A percentile compares a stretch with the other conserved stretches of the same genome.
Evolutionary conservation across 1,284 basidiomycete species (phyloP).

Genomic region (Heterobasidion annosum): DNA sequence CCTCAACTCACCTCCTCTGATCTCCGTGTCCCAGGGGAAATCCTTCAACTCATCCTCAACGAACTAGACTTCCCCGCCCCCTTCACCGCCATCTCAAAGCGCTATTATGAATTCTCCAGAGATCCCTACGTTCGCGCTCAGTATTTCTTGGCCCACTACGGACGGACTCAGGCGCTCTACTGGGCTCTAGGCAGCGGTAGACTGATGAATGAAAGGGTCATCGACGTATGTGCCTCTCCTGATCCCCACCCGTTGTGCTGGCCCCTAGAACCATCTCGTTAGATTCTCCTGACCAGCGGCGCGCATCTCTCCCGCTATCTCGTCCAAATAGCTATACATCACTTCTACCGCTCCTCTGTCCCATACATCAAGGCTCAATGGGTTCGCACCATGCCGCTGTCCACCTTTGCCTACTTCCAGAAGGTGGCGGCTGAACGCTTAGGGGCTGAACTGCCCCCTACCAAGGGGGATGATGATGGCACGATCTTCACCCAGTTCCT

Average conservation of each 20-base stretch:
- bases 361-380: slow-evolving; percentile 67
- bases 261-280: neutral
- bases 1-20: neutral
- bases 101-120: slow-evolving; percentile 52
- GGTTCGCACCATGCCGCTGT: slow-evolving; percentile 53
- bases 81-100: slow-evolving; percentile 47
- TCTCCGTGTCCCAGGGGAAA: slow-evolving; percentile 42
- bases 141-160: slow-evolving; percentile 68
- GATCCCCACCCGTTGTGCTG: slow-evolving; percentile 1
- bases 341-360: slow-evolving; percentile 60
- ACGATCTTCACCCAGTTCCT: slow-evolving; percentile 52
- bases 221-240: slow-evolving; percentile 47
- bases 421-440: slow-evolving; percentile 45
- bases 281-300: slow-evolving; percentile 66
- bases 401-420: slow-evolving; percentile 55
- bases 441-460: slow-evolving; percentile 50
- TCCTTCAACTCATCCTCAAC: slow-evolving; percentile 64
- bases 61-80: slow-evolving; percentile 55
- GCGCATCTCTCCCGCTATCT: slow-evolving; percentile 71
- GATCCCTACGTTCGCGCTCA: slow-evolving; percentile 67
- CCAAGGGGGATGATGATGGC: slow-evolving; percentile 68
- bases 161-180: slow-evolving; percentile 57
- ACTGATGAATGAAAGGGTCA: slow-evolving; percentile 51
- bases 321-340: slow-evolving; percentile 65
- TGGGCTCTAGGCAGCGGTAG: slow-evolving; percentile 61